These are phyloP conservation scores for Apiotrichum siamense DNA, from an alignment of 1,284 basidiomycete genomes.

Conservation along the genomic window DNA sequence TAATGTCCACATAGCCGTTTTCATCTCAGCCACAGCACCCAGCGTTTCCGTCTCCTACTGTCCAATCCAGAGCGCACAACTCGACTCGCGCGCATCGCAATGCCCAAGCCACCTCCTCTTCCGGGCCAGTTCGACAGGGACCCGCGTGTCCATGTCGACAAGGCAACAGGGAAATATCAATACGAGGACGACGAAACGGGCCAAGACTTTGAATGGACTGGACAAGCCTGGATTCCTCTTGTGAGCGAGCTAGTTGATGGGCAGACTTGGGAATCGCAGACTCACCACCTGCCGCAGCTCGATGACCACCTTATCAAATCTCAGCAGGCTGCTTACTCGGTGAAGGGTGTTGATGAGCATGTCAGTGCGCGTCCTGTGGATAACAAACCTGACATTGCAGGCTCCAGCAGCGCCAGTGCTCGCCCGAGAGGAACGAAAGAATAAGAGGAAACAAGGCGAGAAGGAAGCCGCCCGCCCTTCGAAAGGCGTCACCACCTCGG, in stretches of 20 bases:
- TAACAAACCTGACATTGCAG: conserved; percentile 49
- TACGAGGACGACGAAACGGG: conserved; percentile 79
- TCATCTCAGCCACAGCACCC: too few relatives aligned
- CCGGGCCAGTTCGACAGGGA: conserved; percentile 64
- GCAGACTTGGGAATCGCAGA: too few relatives aligned
- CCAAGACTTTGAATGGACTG: conserved; percentile 77
- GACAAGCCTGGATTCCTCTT: conserved; percentile 71
- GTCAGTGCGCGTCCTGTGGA: conserved; percentile 55
- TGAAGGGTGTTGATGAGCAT: conserved; percentile 83
- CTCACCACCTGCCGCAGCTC: too few relatives aligned
- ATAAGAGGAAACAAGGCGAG: conserved; percentile 55
- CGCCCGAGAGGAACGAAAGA: conserved; percentile 55
- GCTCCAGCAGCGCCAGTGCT: conserved; percentile 75
- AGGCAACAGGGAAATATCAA: conserved; percentile 69
- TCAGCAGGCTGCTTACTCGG: conserved; percentile 87
- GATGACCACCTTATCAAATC: conserved; percentile 74
- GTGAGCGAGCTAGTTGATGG: conserved; percentile 53
- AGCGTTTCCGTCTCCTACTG: too few relatives aligned
- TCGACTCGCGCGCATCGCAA: conserved; percentile 1
- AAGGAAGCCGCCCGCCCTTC: conserved; percentile 50
- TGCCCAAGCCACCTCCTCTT: conserved; percentile 31
- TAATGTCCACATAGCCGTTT: too few relatives aligned
- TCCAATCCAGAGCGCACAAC: too few relatives aligned
- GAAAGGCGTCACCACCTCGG: conserved; percentile 9
- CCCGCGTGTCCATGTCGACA: conserved; percentile 66